A percentile compares a stretch with the other conserved stretches of the same genome.
Conservation (phyloP, 495 filamentous ascomycete species). For the Lasiosphaeris hirsuta region DNA sequence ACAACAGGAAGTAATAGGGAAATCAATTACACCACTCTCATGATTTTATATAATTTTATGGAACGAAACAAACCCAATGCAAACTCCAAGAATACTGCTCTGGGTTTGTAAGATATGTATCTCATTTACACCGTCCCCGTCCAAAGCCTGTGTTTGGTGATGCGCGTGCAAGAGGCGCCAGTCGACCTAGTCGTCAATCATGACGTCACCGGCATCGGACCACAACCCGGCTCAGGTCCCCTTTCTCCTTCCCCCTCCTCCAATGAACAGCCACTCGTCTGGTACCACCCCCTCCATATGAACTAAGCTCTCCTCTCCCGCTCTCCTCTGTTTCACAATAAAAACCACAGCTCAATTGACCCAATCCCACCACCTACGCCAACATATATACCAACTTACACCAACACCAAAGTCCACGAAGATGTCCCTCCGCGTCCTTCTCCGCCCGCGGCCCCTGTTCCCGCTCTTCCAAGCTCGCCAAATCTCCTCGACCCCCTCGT, state of each 20-base stretch:
- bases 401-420: background rate
- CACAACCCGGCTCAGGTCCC: conserved; percentile 1
- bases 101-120: too few relatives aligned
- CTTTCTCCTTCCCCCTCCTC: background rate
- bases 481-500: conserved; percentile 7
- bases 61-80: too few relatives aligned
- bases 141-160: too few relatives aligned
- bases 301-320: background rate
- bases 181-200: background rate
- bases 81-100: background rate
- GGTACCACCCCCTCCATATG: background rate
- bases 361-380: background rate
- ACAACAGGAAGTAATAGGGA: too few relatives aligned
- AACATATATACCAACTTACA: background rate
- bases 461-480: background rate
- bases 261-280: background rate
- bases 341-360: background rate
- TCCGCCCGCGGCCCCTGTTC: background rate
- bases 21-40: too few relatives aligned
- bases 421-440: too few relatives aligned
- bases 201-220: background rate
- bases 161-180: too few relatives aligned
- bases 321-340: background rate
- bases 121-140: too few relatives aligned
- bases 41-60: too few relatives aligned